These are phyloP conservation scores for Myxozyma udenii DNA, from an alignment of 805 yeast genomes.

Conservation along the genomic window DNA sequence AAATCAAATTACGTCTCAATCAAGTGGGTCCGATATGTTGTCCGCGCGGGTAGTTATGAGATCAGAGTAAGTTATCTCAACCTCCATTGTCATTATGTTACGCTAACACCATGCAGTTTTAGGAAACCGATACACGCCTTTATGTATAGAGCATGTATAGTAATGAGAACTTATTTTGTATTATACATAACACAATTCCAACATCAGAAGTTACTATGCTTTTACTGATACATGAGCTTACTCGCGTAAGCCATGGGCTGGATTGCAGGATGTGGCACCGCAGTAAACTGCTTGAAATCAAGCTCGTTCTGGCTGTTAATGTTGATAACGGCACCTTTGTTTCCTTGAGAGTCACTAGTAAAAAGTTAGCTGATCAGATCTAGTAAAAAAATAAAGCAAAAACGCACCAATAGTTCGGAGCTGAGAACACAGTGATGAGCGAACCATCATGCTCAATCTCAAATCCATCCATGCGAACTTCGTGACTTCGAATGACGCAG, in stretches of 20 bases:
- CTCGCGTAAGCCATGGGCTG: slow-evolving; percentile 72
- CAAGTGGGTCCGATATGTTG: slow-evolving; percentile 82
- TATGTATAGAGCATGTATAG: neutral
- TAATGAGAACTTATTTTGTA: too few species aligned
- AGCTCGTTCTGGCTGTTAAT: slow-evolving; percentile 49
- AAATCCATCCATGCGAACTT: slow-evolving; percentile 88
- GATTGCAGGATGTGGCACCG: slow-evolving; percentile 85
- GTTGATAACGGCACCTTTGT: slow-evolving; percentile 84
- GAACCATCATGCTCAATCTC: slow-evolving; percentile 82
- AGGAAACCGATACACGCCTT: too few species aligned
- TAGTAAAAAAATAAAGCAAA: neutral
- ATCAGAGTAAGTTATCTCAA: slow-evolving; percentile 49
- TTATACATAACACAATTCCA: too few species aligned
- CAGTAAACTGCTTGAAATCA: slow-evolving; percentile 61
- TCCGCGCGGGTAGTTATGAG: slow-evolving; percentile 78
- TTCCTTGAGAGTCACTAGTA: slow-evolving; percentile 86
- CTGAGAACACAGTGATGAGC: slow-evolving; percentile 91
- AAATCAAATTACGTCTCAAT: slow-evolving; percentile 62
- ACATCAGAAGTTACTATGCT: too few species aligned
- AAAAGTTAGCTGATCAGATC: neutral
- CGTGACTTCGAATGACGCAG: slow-evolving; percentile 89
- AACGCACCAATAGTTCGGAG: slow-evolving; percentile 70
- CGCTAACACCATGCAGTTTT: slow-evolving; percentile 2
- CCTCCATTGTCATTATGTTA: neutral
- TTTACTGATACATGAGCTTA: slow-evolving; percentile 22